Evolutionary conservation across 179 eudicot genomes (phyloP), one percentile per base, ranked within the genome.

Genomic region (Vitellaria paradoxa): DNA sequence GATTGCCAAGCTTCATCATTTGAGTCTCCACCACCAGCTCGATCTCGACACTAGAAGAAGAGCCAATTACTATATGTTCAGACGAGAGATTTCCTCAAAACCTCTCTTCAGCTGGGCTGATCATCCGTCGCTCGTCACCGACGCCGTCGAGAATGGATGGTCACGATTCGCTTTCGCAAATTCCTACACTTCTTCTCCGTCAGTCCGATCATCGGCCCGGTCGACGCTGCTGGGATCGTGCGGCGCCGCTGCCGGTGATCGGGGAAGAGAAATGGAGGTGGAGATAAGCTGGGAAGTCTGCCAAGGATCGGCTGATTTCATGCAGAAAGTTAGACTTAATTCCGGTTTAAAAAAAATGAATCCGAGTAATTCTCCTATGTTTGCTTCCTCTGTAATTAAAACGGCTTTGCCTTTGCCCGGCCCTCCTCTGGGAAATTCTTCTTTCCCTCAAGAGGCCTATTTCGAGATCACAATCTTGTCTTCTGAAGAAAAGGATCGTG

Each of bases 61-160:
- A 45, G 57, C 81, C 2, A 86, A 68, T 74, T 78, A 83, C 77
- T 79, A 74, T 12, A 70, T 90, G 8, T 80, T 86, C 26, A 77
- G 83, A 42, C 87, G 86, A 0, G 88, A 83, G 30, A 14, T 74
- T 9, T 76, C 89, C 0, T 76, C 88, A 0, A 88, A 77, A 52
- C 82, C 85, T 0, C 62, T 81, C 46, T 95, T 95, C 79, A 83
- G 76, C 9, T 94, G 98, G 97, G 76, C 87, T 21, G 94, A 94
- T 73, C 86, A 94, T 59, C 98, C 97, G 0, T 73, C 88, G 21
- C 82, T 91, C 21, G 87, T 93, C 59, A 78, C 87, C 0, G 99
- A 93, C 24, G 99, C 90, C 0, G 90, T 89, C 55, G 99, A 94
- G 30, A 88, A 90, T 49, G 99, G 99, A 37, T 95, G 99, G 99